Evolutionary conservation across 306 rosid genomes (phyloP).

Genomic region (Carpinus fangiana): DNA sequence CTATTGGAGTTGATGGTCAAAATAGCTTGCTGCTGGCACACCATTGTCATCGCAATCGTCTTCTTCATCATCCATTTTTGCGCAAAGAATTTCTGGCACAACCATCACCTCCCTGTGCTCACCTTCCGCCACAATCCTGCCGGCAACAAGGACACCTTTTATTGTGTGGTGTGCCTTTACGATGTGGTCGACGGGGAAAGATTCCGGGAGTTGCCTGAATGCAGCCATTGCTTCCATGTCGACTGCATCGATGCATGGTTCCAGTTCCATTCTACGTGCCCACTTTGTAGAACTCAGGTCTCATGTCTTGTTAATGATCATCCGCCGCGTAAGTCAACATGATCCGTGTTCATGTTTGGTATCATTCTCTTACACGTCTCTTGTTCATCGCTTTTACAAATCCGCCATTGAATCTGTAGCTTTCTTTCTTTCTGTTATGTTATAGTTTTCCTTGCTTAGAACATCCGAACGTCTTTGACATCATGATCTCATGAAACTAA

Average conservation of each 20-base stretch:
- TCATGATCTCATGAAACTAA: too few relatives aligned
- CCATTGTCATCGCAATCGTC: background rate
- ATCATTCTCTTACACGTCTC: too few relatives aligned
- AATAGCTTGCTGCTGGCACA: slow-evolving; percentile 12
- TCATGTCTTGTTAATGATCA: background rate
- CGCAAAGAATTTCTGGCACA: background rate
- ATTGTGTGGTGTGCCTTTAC: slow-evolving; percentile 26
- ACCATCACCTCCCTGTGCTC: background rate
- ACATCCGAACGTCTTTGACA: too few relatives aligned
- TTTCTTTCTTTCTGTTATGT: background rate
- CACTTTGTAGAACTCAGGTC: slow-evolving; percentile 24
- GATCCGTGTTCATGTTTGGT: too few relatives aligned
- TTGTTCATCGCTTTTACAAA: too few relatives aligned
- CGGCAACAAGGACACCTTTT: background rate
- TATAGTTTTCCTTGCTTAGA: too few relatives aligned
- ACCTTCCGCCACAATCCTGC: background rate
- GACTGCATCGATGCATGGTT: slow-evolving; percentile 27
- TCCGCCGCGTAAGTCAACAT: too few relatives aligned
- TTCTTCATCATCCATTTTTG: background rate
- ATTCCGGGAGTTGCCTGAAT: slow-evolving; percentile 15
- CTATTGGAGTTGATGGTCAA: background rate
- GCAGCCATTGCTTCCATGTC: slow-evolving; percentile 27
- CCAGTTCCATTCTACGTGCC: slow-evolving; percentile 18
- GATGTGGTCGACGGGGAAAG: slow-evolving; percentile 18
- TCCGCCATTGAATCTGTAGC: background rate